Percentiles rank a stretch among this genome's conserved stretches.
These are phyloP conservation scores for Eucalyptus regnans DNA, from an alignment of 345 rosid genomes.

Conservation along the genomic window DNA sequence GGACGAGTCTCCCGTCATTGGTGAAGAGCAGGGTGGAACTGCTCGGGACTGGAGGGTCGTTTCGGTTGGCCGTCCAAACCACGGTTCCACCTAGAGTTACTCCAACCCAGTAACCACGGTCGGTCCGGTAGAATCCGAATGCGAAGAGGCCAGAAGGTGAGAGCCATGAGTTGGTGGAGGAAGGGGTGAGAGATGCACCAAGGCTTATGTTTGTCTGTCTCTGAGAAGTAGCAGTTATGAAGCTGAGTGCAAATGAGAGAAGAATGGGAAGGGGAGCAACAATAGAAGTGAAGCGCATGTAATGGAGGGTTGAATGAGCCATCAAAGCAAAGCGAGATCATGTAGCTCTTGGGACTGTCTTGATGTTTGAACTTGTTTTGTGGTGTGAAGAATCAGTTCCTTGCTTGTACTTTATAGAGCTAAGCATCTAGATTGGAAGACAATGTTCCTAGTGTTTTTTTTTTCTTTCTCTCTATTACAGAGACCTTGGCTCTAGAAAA, in stretches of 20 bases:
- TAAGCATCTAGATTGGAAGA: background rate
- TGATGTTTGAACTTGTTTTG: background rate
- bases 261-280: background rate
- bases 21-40: background rate
- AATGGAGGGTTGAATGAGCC: background rate
- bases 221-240: background rate
- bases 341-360: background rate
- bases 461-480: too few relatives aligned
- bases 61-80: conserved; percentile 14
- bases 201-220: background rate
- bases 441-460: too few relatives aligned
- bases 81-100: background rate
- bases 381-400: background rate
- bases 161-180: background rate
- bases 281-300: background rate
- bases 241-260: background rate
- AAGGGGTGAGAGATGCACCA: background rate
- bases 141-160: conserved; percentile 9
- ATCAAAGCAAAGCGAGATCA: background rate
- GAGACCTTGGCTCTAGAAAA: background rate
- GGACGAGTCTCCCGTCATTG: background rate
- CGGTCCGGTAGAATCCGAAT: conserved; percentile 10
- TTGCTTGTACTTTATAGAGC: background rate
- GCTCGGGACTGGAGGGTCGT: background rate
- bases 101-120: background rate